Percentiles rank a stretch among this genome's conserved stretches.
phyloP scores from a whole-genome alignment of 306 rosid species.

The Rosa lucieae region DNA sequence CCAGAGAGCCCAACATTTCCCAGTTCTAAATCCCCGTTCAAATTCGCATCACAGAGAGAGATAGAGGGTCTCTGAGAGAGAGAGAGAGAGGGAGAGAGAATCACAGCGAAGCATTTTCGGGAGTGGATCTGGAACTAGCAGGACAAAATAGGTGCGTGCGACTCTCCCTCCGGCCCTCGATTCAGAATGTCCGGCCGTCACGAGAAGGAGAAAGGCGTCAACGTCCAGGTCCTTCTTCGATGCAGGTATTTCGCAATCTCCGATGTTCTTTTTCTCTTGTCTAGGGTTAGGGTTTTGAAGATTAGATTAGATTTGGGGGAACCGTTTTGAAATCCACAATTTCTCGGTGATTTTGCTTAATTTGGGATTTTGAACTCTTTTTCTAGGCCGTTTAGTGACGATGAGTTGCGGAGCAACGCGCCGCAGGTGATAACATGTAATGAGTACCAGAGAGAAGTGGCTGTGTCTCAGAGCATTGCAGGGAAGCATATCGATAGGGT shows the following conservation, averaged over 20 bases:
- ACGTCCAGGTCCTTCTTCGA: constrained; percentile 93
- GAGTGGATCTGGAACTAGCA: too few relatives aligned
- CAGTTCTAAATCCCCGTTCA: background rate
- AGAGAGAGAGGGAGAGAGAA: constrained; percentile 12
- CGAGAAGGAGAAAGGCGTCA: constrained; percentile 92
- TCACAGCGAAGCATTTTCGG: too few relatives aligned
- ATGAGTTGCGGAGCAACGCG: constrained; percentile 82
- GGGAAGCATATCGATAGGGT: constrained; percentile 87
- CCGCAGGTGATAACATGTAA: constrained; percentile 88
- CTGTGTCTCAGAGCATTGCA: constrained; percentile 86
- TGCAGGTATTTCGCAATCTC: constrained; percentile 57
- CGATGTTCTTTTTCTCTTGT: background rate
- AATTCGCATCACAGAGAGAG: background rate
- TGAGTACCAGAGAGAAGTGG: constrained; percentile 73
- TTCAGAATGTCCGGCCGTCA: constrained; percentile 72
- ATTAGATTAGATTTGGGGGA: background rate
- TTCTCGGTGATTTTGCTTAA: background rate
- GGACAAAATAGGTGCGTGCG: background rate
- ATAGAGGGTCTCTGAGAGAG: constrained; percentile 1
- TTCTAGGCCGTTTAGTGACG: constrained; percentile 82
- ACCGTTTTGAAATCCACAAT: background rate
- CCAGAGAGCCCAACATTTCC: background rate
- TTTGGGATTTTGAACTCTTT: background rate
- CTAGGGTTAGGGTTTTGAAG: constrained; percentile 11
- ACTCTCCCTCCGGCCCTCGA: constrained; percentile 17